phyloP scores from a whole-genome alignment of 2,329 filamentous ascomycete species.

The Colletotrichum sp. region DNA sequence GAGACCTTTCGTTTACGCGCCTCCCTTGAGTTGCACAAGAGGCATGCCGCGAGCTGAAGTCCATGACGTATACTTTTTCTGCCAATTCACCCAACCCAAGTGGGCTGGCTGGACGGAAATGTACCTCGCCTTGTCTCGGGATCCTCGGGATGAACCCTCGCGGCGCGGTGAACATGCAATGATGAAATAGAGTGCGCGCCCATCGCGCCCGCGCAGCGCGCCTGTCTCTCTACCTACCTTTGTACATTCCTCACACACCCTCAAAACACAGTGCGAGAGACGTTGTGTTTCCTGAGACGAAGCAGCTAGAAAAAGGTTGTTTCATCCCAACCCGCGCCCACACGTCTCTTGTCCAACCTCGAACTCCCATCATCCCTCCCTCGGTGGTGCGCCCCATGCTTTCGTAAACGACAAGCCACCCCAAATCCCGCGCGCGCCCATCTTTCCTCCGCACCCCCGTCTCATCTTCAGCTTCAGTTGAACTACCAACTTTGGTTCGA shows the following conservation, averaged over 20 bases:
- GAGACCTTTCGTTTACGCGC: neutral
- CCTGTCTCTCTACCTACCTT: neutral
- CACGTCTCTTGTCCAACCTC: neutral
- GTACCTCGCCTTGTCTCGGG: neutral
- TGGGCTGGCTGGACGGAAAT: neutral
- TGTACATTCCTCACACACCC: neutral
- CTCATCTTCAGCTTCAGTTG: constrained; percentile 13
- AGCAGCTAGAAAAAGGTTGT: neutral
- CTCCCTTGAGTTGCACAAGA: neutral
- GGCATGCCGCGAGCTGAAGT: neutral
- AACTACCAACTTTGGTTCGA: neutral
- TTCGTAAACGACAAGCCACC: neutral
- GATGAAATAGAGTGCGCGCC: neutral
- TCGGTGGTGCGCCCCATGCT: neutral
- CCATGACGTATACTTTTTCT: constrained; percentile 13
- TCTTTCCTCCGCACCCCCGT: neutral
- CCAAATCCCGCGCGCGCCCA: neutral
- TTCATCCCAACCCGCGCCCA: neutral
- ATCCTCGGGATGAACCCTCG: neutral
- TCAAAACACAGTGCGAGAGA: neutral
- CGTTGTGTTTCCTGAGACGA: constrained; percentile 3
- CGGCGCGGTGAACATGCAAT: neutral
- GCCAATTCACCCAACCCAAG: neutral
- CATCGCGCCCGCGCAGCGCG: neutral
- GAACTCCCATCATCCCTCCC: neutral